phyloP scores from a whole-genome alignment of 108 stramenopile species.

The Fistulifera solaris region DNA sequence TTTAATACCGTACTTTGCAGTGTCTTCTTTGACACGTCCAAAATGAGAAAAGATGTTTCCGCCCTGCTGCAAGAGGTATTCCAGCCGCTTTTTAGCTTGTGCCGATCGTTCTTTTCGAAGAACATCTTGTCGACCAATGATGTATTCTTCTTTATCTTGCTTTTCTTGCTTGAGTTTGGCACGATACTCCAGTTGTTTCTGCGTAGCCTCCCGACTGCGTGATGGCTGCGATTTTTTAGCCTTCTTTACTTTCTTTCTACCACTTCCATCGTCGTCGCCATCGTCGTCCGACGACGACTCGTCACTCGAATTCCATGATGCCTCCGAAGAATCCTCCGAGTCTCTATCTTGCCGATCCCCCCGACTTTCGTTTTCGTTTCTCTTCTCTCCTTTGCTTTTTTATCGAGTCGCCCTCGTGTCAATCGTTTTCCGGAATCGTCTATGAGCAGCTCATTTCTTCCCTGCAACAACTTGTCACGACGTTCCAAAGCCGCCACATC shows the following conservation, averaged over 20 bases:
- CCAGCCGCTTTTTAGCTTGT: conserved; percentile 82
- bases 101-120: conserved; percentile 54
- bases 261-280: conserved; percentile 25
- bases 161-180: conserved; percentile 45
- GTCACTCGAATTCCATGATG: conserved; percentile 14
- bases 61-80: conserved; percentile 87
- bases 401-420: conserved; percentile 29
- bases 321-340: conserved; percentile 22
- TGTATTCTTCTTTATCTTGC: conserved; percentile 55
- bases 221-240: conserved; percentile 14
- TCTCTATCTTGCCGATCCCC: conserved; percentile 33
- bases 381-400: conserved; percentile 38
- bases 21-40: conserved; percentile 67
- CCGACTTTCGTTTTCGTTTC: conserved; percentile 23
- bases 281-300: conserved; percentile 16
- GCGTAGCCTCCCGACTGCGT: conserved; percentile 14
- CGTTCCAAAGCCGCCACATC: conserved; percentile 63
- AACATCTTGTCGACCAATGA: conserved; percentile 57
- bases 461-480: conserved; percentile 31
- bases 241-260: conserved; percentile 27
- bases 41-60: conserved; percentile 96
- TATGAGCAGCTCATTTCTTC: conserved; percentile 42
- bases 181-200: conserved; percentile 40
- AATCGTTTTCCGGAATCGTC: conserved; percentile 29
- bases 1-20: conserved; percentile 40